Base-by-base conservation (phyloP, 2,329 filamentous ascomycete genomes). In the Rugonectria rugulosa region DNA sequence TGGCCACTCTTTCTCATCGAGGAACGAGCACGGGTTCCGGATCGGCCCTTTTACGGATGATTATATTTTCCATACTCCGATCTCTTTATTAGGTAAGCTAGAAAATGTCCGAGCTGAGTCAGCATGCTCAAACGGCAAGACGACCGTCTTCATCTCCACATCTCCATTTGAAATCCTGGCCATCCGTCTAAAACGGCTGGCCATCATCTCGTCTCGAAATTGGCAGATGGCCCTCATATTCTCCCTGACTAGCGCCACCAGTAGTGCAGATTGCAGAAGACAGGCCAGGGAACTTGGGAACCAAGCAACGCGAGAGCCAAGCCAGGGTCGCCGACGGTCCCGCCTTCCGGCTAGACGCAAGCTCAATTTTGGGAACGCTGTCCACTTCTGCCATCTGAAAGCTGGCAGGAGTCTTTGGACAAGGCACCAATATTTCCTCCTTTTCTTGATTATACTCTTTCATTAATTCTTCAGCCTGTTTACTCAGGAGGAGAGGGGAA, bases 361-460 rank as follows among this genome's bases (percentile, higher is more conserved):
- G 48, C 53, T 53, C 48, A 34, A 42, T 52, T 49, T 52, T 57
- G 57, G 57, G 55, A 60, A 60, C 49, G 53, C 41, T 60, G 57
- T 60, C 57, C 57, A 60, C 53, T 56, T 60, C 53, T 40, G 42
- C 23, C 47, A 48, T 46, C 46, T 57, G 50, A 36, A 36, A 40
- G 44, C 56, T 53, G 49, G 36, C 45, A 32, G 27, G 20, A 43
- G 37, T n/a, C 37, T 38, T 23, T 27, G 26, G 34, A 53, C 57
- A 60, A 60, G 53, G 49, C 49, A 53, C 34, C 57, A 43, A 31
- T 45, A 57, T 50, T 47, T 44, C 31, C 26, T 52, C 32, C 41
- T 37, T 34, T n/a, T 42, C 38, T 41, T 11, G n/a, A 9, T 11
- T 14, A 14, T 44, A 38, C 36, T n/a, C 38, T 56, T 38, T 49